Evolutionary conservation across 139 green algal species (phyloP).

Genomic region (Bryopsis sp.): DNA sequence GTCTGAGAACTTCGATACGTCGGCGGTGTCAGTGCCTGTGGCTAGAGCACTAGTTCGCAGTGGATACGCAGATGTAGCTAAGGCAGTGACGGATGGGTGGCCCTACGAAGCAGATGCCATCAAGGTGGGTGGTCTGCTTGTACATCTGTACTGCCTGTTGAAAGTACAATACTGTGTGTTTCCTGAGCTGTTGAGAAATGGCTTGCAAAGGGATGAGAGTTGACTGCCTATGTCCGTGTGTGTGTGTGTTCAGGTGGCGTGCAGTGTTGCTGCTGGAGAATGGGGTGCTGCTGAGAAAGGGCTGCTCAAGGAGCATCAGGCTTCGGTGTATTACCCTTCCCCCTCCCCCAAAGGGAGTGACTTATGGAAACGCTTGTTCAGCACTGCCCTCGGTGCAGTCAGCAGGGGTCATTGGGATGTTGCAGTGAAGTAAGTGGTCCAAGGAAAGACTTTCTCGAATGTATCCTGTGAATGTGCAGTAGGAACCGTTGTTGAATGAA

Average conservation of each 20-base stretch:
- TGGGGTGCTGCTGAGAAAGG: slow-evolving; percentile 8
- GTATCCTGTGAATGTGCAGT: no score
- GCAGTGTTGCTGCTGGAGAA: slow-evolving; percentile 9
- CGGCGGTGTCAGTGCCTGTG: slow-evolving; percentile 8
- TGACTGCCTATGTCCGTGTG: no score
- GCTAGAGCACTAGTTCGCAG: slow-evolving; percentile 13
- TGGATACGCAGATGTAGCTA: slow-evolving; percentile 11
- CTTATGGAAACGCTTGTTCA: slow-evolving; percentile 11
- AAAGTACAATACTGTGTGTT: no score
- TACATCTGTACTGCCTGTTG: not conserved
- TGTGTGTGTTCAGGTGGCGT: slow-evolving; percentile 6
- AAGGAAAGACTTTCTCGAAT: no score
- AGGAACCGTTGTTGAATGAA: no score
- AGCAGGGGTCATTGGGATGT: not conserved
- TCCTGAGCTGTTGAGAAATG: no score
- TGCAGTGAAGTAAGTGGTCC: no score
- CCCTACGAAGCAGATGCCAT: not conserved
- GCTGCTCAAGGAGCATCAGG: slow-evolving; percentile 6
- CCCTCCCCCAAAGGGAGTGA: not conserved
- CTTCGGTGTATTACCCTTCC: slow-evolving; percentile 4
- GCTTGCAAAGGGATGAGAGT: no score
- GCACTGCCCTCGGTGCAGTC: slow-evolving; percentile 1
- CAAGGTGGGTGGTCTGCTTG: not conserved
- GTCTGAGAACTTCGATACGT: slow-evolving; percentile 12
- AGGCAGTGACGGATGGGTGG: slow-evolving; percentile 7